Evolutionary conservation across 164 flowering plant species (phyloP).

Genomic region (Tetrastigma voinierianum): DNA sequence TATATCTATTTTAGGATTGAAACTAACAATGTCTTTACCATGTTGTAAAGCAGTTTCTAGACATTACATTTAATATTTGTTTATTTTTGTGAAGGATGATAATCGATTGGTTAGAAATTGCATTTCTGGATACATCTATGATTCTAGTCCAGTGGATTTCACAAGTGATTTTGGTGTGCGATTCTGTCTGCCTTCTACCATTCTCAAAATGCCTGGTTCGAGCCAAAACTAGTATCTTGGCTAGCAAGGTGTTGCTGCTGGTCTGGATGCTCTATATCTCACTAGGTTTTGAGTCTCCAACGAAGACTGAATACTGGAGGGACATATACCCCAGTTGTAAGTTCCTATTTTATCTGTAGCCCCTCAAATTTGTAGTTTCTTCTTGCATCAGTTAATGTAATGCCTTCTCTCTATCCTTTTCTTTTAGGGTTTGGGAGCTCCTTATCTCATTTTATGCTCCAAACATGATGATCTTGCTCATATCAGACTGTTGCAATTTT

Average conservation of each 20-base stretch:
- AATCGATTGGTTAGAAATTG: conserved; percentile 44
- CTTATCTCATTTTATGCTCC: conserved; percentile 59
- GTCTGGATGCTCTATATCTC: conserved; percentile 55
- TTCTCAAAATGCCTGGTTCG: conserved; percentile 52
- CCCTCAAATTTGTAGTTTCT: background rate
- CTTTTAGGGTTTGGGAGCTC: conserved; percentile 49
- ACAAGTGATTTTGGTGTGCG: conserved; percentile 53
- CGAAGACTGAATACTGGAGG: conserved; percentile 56
- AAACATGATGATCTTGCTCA: conserved; percentile 52
- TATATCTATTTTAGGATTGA: background rate
- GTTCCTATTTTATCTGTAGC: conserved; percentile 18
- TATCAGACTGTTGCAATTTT: conserved; percentile 37
- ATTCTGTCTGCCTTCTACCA: conserved; percentile 41
- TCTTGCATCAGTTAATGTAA: background rate
- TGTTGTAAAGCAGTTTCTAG: no score
- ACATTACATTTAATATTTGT: background rate
- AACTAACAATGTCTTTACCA: background rate
- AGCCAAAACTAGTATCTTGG: conserved; percentile 53
- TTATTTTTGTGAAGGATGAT: conserved; percentile 39
- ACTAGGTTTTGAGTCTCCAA: conserved; percentile 56
- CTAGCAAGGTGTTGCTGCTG: conserved; percentile 49
- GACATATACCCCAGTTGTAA: conserved; percentile 53
- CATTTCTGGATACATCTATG: conserved; percentile 57
- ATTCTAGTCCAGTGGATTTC: conserved; percentile 60
- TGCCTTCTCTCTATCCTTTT: conserved; percentile 1